Evolutionary conservation across 192 early-diverging fungal species (phyloP), one percentile per base, ranked within the genome.

Genomic region (Globomyces pollinis-pini): DNA sequence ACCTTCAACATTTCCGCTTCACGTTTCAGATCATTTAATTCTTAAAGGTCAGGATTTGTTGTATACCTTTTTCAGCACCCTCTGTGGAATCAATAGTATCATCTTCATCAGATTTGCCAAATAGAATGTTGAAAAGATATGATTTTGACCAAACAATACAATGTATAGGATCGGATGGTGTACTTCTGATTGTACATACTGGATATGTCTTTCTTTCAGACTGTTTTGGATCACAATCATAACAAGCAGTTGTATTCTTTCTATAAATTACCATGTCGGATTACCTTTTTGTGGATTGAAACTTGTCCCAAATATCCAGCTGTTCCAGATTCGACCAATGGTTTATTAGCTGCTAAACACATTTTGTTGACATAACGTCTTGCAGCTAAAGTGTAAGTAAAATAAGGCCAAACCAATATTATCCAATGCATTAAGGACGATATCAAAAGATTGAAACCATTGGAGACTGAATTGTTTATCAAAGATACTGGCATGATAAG

Each of bases 91-190:
- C n/a, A n/a, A n/a, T n/a, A n/a, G n/a, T 75, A 0, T 69, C 76
- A 11, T 73, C 75, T 2, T 76, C 83, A 18, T 86, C 77, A 5
- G 68, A 72, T 15, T 77, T 76, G 36, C 93, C 94, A 76, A 97
- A 93, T 12, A 90, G 74, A 61, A 81, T 72, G 52, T 75, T 83
- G 67, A 97, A 98, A 30, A 98, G 74, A 69, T 93, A 99, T 60
- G 83, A 89, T 69, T 99, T 99, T 60, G 95, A 90, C 96, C 96
- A 99, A 24, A 98, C 95, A 60, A 99, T 91, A 60, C 94, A 97
- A 65, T 99, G 96, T 39, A 99, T 92, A 13, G 96, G 90, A 24
- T 85, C 81, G 38, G 80, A 87, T 0, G 96, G 96, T 3, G 96
- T 99, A 29, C 87, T 90, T 33, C 96, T 83, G 62, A 99, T 98